Conservation (phyloP, 495 filamentous ascomycete genomes). For the Penicillium desertorum region DNA sequence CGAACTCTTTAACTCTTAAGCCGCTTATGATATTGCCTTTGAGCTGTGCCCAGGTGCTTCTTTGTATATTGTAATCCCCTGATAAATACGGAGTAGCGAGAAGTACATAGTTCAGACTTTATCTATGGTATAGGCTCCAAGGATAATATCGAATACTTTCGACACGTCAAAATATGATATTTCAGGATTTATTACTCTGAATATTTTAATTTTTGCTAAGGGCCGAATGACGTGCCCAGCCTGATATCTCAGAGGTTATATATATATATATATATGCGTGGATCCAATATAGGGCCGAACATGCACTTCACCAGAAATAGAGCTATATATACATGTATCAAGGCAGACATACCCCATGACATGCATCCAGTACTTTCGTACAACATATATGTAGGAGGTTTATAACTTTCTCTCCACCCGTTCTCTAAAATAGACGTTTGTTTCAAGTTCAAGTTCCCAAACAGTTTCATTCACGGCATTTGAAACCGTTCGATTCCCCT, state of each 20-base stretch:
- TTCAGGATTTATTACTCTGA: no score
- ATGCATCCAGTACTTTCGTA: no score
- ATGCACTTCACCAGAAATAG: background rate
- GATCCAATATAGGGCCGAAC: background rate
- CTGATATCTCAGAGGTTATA: background rate
- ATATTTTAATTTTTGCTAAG: background rate
- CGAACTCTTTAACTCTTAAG: background rate
- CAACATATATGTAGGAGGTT: no score
- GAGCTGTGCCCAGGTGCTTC: background rate
- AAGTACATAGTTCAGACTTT: background rate
- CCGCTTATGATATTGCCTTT: background rate
- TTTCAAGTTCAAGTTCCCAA: background rate
- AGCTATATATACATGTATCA: background rate
- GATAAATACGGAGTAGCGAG: no score
- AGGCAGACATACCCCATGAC: no score
- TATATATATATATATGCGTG: no score
- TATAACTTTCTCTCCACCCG: background rate
- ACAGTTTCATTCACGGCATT: conserved; percentile 1
- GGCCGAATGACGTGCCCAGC: background rate
- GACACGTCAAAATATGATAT: no score
- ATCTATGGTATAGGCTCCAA: background rate
- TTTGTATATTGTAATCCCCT: background rate
- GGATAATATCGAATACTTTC: no score
- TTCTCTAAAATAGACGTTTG: background rate
- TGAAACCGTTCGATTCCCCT: conserved; percentile 2